phyloP scores from a whole-genome alignment of 345 rosid genomes.

The Bruguiera sexangula region DNA sequence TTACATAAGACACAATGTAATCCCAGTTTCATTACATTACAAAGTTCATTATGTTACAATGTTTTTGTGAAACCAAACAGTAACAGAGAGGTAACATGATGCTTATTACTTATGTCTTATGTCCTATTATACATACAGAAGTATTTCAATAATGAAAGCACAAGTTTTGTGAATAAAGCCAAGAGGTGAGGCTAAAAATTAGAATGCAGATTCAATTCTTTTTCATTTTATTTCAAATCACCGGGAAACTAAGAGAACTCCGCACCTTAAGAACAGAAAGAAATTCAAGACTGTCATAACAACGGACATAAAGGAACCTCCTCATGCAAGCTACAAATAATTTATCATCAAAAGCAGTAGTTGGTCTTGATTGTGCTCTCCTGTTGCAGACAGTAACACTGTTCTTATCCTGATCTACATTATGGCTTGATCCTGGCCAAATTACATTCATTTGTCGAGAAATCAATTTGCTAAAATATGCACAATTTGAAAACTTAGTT shows the following conservation, averaged over 20 bases:
- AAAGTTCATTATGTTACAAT: too few relatives aligned
- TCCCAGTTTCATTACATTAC: too few relatives aligned
- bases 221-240: neutral
- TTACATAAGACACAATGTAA: too few relatives aligned
- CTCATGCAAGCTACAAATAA: constrained; percentile 54
- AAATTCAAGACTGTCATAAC: constrained; percentile 63
- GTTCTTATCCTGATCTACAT: constrained; percentile 21
- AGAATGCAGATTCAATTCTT: neutral
- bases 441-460: too few relatives aligned
- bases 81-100: too few relatives aligned
- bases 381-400: neutral
- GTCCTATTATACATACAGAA: too few relatives aligned
- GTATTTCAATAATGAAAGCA: too few relatives aligned
- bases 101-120: too few relatives aligned
- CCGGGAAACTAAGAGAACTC: neutral
- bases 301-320: constrained; percentile 56
- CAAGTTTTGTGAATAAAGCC: neutral
- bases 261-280: constrained; percentile 71
- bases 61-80: too few relatives aligned
- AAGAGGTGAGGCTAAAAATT: too few relatives aligned
- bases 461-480: neutral
- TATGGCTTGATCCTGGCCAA: neutral
- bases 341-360: constrained; percentile 36
- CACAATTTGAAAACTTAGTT: too few relatives aligned
- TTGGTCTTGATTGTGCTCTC: constrained; percentile 8